Evolutionary conservation across 2,329 filamentous ascomycete genomes (phyloP).

Genomic region (Stylonectria norvegica): DNA sequence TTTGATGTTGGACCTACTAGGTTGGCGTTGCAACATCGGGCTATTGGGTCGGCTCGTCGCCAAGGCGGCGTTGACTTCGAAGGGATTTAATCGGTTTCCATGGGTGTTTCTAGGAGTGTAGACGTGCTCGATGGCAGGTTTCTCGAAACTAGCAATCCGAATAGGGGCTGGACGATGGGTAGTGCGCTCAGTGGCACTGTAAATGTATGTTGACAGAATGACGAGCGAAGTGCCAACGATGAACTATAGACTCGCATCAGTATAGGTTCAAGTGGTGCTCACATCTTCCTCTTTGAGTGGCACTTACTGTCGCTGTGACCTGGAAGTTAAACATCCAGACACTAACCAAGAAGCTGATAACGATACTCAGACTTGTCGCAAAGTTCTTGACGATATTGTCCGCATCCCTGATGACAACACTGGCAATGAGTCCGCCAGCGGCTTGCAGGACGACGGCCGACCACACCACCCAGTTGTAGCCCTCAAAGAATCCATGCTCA

Average conservation of each 20-base stretch:
- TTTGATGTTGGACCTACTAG: constrained; percentile 37
- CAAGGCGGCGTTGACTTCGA: constrained; percentile 39
- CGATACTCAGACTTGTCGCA: constrained; percentile 86
- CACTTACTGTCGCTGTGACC: constrained; percentile 67
- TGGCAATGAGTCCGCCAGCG: constrained; percentile 74
- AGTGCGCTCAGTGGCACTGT: constrained; percentile 64
- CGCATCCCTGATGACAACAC: constrained; percentile 39
- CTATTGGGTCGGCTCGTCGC: constrained; percentile 45
- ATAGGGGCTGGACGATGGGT: constrained; percentile 58
- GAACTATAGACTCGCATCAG: constrained; percentile 56
- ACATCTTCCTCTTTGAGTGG: neutral
- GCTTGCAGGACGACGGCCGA: constrained; percentile 78
- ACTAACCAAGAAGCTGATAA: constrained; percentile 82
- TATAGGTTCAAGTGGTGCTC: neutral
- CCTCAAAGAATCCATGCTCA: constrained; percentile 85
- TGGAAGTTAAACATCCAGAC: constrained; percentile 80
- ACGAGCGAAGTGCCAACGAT: constrained; percentile 76
- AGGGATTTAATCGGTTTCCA: constrained; percentile 37
- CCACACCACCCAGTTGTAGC: constrained; percentile 93
- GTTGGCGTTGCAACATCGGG: constrained; percentile 40
- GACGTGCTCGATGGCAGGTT: constrained; percentile 56
- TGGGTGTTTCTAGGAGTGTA: constrained; percentile 38
- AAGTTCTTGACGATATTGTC: constrained; percentile 89
- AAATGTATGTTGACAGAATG: constrained; percentile 78
- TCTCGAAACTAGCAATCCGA: constrained; percentile 72